Evolutionary conservation across 805 yeast genomes (phyloP).

Genomic region (Zygoascus ofunaensis): DNA sequence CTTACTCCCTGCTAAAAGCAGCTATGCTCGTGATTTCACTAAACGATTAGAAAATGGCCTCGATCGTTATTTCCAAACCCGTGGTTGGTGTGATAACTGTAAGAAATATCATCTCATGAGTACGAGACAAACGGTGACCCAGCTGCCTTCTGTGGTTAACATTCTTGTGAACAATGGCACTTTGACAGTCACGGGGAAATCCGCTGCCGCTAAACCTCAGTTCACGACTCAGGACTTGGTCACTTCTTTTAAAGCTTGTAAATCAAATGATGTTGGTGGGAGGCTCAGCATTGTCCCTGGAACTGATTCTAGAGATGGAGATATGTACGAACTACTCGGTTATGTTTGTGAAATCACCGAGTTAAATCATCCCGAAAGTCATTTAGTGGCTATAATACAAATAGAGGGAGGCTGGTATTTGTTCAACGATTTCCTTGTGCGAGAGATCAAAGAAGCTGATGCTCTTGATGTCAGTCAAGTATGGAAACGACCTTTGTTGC

Average conservation of each 20-base stretch:
- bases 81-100: constrained; percentile 47
- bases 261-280: neutral
- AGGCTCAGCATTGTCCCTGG: neutral
- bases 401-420: constrained; percentile 52
- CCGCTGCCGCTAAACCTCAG: neutral
- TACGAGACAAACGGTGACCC: constrained; percentile 31
- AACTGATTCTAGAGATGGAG: constrained; percentile 2
- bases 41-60: constrained; percentile 18
- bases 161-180: constrained; percentile 1
- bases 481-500: constrained; percentile 79
- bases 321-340: constrained; percentile 27
- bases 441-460: constrained; percentile 63
- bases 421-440: constrained; percentile 86
- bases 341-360: constrained; percentile 28
- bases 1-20: constrained; percentile 9
- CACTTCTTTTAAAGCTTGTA: neutral
- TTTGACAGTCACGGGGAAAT: neutral
- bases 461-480: constrained; percentile 60
- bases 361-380: constrained; percentile 23
- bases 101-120: constrained; percentile 46
- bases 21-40: constrained; percentile 14
- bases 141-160: constrained; percentile 14
- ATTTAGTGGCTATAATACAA: constrained; percentile 29
- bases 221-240: neutral
- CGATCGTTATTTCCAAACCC: constrained; percentile 31